Conservation (phyloP, 176 grass and related monocot species). For the Juncus inflexus region DNA sequence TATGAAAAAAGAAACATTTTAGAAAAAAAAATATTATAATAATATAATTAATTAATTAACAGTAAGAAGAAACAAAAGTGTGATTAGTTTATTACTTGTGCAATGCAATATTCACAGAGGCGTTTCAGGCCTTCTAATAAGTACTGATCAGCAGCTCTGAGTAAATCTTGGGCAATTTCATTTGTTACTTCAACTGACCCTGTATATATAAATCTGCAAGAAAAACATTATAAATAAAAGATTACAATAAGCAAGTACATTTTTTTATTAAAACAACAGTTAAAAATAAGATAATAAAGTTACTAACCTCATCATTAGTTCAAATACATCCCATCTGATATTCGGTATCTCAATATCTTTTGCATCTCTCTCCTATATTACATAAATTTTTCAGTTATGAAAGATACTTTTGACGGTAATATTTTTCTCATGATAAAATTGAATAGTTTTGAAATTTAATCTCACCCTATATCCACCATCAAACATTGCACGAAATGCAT, state of each 20-base stretch:
- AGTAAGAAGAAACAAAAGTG: background rate
- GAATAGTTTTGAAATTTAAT: conserved; percentile 17
- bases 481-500: conserved; percentile 99
- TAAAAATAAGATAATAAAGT: background rate
- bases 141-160: conserved; percentile 97
- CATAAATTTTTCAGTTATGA: background rate
- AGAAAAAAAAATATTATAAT: conserved; percentile 14
- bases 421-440: conserved; percentile 6
- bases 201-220: conserved; percentile 94
- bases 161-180: conserved; percentile 84
- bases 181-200: conserved; percentile 74
- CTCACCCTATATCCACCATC: conserved; percentile 98
- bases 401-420: background rate
- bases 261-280: conserved; percentile 3
- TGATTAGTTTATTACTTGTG: conserved; percentile 49
- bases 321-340: conserved; percentile 89
- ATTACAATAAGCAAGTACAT: conserved; percentile 8
- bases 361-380: conserved; percentile 86
- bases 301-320: conserved; percentile 95
- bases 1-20: conserved; percentile 29
- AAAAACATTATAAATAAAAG: conserved; percentile 18
- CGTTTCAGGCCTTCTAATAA: conserved; percentile 98
- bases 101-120: conserved; percentile 90
- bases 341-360: conserved; percentile 99
- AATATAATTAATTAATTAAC: too few relatives aligned